A percentile compares a stretch with the other conserved stretches of the same genome.
These are phyloP conservation scores for Nectriaceae sp. DNA, from an alignment of 2,329 filamentous ascomycete genomes.

Conservation along the genomic window DNA sequence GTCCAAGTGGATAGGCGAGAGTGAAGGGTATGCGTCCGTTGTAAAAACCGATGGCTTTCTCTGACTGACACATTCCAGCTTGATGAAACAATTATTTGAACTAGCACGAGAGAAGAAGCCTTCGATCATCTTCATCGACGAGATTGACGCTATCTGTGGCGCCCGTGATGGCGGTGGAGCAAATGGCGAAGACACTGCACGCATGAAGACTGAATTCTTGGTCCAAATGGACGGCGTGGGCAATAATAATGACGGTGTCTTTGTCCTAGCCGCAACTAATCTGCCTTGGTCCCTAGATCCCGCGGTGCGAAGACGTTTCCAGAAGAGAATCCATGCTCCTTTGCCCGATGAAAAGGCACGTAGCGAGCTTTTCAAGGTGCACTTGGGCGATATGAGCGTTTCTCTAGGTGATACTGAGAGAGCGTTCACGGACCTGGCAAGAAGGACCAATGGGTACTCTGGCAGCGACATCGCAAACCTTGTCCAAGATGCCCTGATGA, in stretches of 20 bases:
- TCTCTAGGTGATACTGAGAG: background rate
- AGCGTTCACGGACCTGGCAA: conserved; percentile 2
- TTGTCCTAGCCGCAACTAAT: conserved; percentile 12
- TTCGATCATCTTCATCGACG: conserved; percentile 16
- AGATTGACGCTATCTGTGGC: conserved; percentile 12
- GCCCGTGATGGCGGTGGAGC: conserved; percentile 3
- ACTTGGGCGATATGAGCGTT: conserved; percentile 6
- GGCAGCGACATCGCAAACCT: conserved; percentile 10
- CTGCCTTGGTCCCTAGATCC: conserved; percentile 11
- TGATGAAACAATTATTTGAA: conserved; percentile 11
- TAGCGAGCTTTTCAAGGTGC: conserved; percentile 9
- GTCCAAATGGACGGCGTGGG: conserved; percentile 12
- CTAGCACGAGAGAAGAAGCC: conserved; percentile 14
- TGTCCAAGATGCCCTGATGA: conserved; percentile 13
- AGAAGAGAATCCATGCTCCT: conserved; percentile 12
- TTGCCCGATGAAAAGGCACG: conserved; percentile 10
- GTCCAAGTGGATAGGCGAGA: conserved; percentile 10
- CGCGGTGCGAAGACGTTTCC: conserved; percentile 9
- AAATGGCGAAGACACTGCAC: conserved; percentile 3
- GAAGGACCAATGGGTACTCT: conserved; percentile 7
- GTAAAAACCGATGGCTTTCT: background rate
- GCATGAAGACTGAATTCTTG: conserved; percentile 13
- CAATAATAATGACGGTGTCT: conserved; percentile 10
- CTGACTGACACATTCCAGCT: background rate
- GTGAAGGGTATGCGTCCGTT: conserved; percentile 6